Percentiles rank a stretch among this genome's conserved stretches.
phyloP scores from a whole-genome alignment of 1,139 yeast species.

The Kodamaea sp. region DNA sequence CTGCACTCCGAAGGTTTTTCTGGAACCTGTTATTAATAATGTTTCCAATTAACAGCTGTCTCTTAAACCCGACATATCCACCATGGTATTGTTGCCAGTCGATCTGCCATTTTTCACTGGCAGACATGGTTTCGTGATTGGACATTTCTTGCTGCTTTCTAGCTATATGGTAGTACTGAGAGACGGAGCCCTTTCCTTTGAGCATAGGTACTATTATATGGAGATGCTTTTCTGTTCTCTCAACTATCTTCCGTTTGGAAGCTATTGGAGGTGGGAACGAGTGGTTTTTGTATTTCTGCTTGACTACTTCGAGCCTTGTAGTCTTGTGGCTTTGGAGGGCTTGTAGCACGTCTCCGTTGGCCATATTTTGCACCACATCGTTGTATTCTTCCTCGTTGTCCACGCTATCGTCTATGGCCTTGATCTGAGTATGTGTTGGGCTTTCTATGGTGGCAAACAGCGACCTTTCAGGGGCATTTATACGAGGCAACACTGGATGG shows the following conservation, averaged over 20 bases:
- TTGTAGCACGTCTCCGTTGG: slow-evolving; percentile 13
- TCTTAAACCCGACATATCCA: slow-evolving; percentile 63
- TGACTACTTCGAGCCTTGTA: slow-evolving; percentile 16
- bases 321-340: slow-evolving; percentile 16
- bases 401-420: too few species aligned
- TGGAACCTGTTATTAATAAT: slow-evolving; percentile 31
- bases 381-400: background rate
- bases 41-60: slow-evolving; percentile 54
- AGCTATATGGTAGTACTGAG: slow-evolving; percentile 54
- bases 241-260: slow-evolving; percentile 25
- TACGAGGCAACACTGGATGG: too few species aligned
- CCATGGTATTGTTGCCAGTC: slow-evolving; percentile 51
- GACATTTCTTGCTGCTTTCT: slow-evolving; percentile 38
- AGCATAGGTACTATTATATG: slow-evolving; percentile 43
- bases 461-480: too few species aligned
- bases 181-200: slow-evolving; percentile 38
- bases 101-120: slow-evolving; percentile 47
- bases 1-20: slow-evolving; percentile 26
- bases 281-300: slow-evolving; percentile 21
- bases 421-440: too few species aligned
- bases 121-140: slow-evolving; percentile 44
- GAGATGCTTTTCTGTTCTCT: slow-evolving; percentile 30
- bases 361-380: slow-evolving; percentile 9
- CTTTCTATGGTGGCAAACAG: too few species aligned
- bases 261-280: slow-evolving; percentile 29